Percentiles rank a stretch among this genome's conserved stretches.
These are phyloP conservation scores for Phascolomyces articulosus DNA, from an alignment of 371 early-diverging fungal species.

Conservation along the genomic window DNA sequence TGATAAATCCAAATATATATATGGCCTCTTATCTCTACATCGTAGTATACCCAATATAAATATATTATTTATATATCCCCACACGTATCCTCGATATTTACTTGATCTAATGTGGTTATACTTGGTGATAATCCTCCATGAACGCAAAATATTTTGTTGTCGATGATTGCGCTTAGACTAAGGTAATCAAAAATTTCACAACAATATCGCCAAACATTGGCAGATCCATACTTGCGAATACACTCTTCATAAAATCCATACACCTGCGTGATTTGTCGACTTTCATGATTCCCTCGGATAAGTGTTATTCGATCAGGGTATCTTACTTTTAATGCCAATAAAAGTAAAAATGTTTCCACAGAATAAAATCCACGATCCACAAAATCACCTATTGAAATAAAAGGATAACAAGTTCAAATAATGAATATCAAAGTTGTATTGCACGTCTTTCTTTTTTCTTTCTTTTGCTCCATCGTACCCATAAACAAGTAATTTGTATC, in stretches of 20 bases:
- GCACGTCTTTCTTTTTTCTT: neutral
- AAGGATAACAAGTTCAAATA: no score
- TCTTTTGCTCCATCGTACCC: constrained; percentile 62
- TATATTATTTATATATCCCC: no score
- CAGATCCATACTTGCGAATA: constrained; percentile 95
- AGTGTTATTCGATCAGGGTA: constrained; percentile 96
- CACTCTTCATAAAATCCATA: constrained; percentile 99
- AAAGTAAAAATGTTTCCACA: constrained; percentile 98
- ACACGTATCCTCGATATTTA: no score
- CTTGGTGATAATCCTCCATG: constrained; percentile 98
- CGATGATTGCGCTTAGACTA: constrained; percentile 93
- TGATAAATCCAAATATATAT: neutral
- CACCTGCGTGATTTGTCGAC: constrained; percentile 97
- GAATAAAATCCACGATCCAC: constrained; percentile 99
- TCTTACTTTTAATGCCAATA: constrained; percentile 96
- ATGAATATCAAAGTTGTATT: neutral
- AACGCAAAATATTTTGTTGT: constrained; percentile 95
- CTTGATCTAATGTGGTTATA: constrained; percentile 94
- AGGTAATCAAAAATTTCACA: constrained; percentile 99
- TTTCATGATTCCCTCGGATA: constrained; percentile 99
- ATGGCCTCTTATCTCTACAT: no score
- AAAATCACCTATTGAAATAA: constrained; percentile 84
- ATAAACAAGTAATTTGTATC: constrained; percentile 97
- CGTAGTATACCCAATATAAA: no score
- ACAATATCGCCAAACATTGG: constrained; percentile 97